Evolutionary conservation across 164 flowering plant species (phyloP).

Genomic region (Pachysandra terminalis): DNA sequence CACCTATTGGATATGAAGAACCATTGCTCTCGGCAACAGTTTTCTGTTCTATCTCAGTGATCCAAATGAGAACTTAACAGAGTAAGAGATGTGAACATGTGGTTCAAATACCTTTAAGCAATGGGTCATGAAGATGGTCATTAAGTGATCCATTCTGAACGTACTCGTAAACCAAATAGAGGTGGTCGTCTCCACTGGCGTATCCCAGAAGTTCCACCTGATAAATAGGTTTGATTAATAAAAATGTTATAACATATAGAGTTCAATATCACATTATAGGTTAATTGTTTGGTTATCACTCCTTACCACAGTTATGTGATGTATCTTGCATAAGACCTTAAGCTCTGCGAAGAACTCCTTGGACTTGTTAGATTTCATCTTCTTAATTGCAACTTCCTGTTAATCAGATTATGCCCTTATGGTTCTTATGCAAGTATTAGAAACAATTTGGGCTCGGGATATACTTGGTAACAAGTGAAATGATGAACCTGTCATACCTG

Average conservation of each 20-base stretch:
- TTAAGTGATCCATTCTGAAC: conserved; percentile 56
- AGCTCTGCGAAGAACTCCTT: conserved; percentile 73
- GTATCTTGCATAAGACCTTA: conserved; percentile 62
- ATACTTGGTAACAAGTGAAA: background rate
- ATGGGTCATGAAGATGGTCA: conserved; percentile 69
- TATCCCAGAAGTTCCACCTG: conserved; percentile 71
- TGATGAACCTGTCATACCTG: conserved; percentile 26
- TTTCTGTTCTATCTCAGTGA: background rate
- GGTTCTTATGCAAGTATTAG: background rate
- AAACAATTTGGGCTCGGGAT: background rate
- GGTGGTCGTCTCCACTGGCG: conserved; percentile 61
- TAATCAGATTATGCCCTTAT: conserved; percentile 1
- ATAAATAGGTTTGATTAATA: conserved; percentile 1
- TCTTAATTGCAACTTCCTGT: conserved; percentile 71
- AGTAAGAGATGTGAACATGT: background rate
- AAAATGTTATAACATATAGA: background rate
- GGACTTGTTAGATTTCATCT: conserved; percentile 61
- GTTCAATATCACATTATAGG: background rate
- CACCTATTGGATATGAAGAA: too few species aligned
- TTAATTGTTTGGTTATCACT: background rate
- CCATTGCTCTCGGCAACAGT: background rate
- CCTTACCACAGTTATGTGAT: conserved; percentile 70
- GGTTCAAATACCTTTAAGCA: conserved; percentile 36
- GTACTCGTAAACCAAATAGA: conserved; percentile 61
- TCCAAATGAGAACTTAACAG: background rate